Evolutionary conservation across 2,329 filamentous ascomycete genomes (phyloP).

Genomic region (Parastagonospora nodorum): DNA sequence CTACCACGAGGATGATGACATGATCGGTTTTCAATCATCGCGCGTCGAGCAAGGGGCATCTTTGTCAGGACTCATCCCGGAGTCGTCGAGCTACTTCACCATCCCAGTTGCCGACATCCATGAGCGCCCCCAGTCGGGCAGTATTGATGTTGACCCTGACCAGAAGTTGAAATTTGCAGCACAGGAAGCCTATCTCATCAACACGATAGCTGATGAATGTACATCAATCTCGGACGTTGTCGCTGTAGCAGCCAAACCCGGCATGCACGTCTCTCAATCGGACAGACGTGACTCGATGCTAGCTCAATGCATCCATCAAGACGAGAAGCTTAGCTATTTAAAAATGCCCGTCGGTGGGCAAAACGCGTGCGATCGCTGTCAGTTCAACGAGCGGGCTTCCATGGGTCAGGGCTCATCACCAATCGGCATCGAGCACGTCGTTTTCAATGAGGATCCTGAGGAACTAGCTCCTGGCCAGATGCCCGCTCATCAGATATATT

Average conservation of each 20-base stretch:
- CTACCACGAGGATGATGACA: conserved; percentile 13
- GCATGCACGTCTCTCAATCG: too few relatives aligned
- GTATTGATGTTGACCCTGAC: not conserved
- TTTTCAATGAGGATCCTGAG: not conserved
- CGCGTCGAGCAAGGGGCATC: not conserved
- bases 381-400: not conserved
- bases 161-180: not conserved
- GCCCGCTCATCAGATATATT: too few relatives aligned
- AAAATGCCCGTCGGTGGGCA: not conserved
- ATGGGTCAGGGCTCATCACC: not conserved
- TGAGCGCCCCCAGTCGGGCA: too few relatives aligned
- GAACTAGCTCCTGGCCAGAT: not conserved
- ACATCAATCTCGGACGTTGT: not conserved
- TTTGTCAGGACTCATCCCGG: not conserved
- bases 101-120: not conserved
- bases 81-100: conserved; percentile 15
- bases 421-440: conserved; percentile 1
- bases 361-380: not conserved
- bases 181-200: not conserved
- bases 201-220: not conserved
- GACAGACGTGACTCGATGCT: not conserved
- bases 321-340: too few relatives aligned
- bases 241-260: not conserved
- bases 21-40: not conserved
- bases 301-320: not conserved